phyloP scores from a whole-genome alignment of 2,329 filamentous ascomycete genomes.

The Pseudocercospora pini-densiflorae region DNA sequence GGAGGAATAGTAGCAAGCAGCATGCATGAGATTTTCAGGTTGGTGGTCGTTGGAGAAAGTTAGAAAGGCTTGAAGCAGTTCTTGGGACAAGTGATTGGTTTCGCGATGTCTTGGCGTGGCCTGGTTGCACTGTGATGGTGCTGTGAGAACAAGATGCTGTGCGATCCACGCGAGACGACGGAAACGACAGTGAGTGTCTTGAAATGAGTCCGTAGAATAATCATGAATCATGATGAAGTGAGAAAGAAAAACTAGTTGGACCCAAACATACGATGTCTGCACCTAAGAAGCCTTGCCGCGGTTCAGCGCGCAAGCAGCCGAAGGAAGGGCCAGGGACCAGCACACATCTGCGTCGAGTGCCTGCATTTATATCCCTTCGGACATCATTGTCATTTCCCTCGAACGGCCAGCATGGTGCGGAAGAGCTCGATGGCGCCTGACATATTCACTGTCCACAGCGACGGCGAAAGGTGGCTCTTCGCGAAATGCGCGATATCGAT shows the following conservation, averaged over 20 bases:
- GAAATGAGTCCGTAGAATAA: neutral
- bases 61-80: no score
- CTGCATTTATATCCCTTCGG: neutral
- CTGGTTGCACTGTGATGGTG: neutral
- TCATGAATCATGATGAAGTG: neutral
- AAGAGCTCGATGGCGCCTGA: neutral
- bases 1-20: neutral
- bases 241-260: neutral
- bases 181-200: neutral
- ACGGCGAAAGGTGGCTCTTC: neutral
- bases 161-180: neutral
- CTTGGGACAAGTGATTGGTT: no score
- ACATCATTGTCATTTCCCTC: neutral
- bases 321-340: constrained; percentile 14
- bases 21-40: no score
- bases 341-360: constrained; percentile 3
- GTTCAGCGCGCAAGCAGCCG: constrained; percentile 7
- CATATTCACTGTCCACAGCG: neutral
- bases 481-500: neutral
- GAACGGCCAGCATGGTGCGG: neutral
- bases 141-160: neutral
- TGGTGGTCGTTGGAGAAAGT: neutral
- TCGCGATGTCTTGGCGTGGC: neutral
- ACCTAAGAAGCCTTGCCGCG: neutral
- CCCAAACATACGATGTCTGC: neutral